Conservation (phyloP, 345 rosid genomes). For the Passiflora organensis region DNA sequence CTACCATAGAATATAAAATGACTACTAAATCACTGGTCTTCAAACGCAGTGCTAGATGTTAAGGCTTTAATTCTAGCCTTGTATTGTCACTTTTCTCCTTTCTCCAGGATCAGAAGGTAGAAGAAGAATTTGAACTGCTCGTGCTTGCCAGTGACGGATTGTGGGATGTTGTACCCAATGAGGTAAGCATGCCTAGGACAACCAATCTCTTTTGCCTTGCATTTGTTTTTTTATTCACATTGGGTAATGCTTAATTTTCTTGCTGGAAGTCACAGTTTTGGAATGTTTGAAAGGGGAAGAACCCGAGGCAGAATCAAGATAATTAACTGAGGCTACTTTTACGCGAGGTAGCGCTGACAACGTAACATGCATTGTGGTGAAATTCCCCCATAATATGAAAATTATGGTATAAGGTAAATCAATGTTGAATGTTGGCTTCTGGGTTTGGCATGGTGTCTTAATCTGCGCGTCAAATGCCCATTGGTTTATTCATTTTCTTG, state of each 20-base stretch:
- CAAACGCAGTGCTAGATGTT: too few species aligned
- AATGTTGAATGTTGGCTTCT: too few species aligned
- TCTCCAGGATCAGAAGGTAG: constrained; percentile 68
- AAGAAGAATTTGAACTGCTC: constrained; percentile 68
- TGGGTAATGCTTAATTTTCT: neutral
- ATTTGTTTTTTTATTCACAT: neutral
- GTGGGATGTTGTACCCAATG: constrained; percentile 97
- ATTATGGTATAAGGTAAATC: too few species aligned
- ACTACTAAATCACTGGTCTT: too few species aligned
- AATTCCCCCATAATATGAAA: constrained; percentile 40
- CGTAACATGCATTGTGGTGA: constrained; percentile 93
- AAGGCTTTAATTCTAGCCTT: neutral
- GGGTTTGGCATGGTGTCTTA: too few species aligned
- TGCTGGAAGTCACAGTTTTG: neutral
- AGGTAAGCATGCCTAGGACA: constrained; percentile 35
- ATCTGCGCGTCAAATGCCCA: too few species aligned
- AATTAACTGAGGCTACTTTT: constrained; percentile 78
- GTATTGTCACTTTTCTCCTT: neutral
- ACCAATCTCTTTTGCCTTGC: neutral
- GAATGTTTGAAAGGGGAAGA: constrained; percentile 29
- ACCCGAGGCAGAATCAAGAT: constrained; percentile 77
- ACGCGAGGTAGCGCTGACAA: constrained; percentile 91
- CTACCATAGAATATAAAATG: too few species aligned
- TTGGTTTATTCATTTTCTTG: too few species aligned
- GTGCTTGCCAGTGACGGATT: constrained; percentile 97